Conservation (phyloP, 140 eudicot genomes). For the Stevia rebaudiana region DNA sequence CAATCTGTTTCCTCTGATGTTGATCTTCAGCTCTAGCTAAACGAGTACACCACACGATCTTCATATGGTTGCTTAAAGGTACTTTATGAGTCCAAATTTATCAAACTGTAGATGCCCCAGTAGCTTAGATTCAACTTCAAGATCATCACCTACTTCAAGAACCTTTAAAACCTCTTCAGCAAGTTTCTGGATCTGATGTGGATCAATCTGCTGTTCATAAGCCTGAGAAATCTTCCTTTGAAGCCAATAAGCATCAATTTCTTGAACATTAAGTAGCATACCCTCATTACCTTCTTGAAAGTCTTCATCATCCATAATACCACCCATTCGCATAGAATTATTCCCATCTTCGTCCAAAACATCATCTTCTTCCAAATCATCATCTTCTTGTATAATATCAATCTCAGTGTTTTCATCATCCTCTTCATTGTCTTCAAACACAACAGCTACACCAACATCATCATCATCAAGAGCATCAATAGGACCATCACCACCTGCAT, state of each 20-base stretch:
- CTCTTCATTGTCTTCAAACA: conserved; percentile 88
- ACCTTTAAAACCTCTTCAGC: conserved; percentile 86
- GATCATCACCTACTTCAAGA: conserved; percentile 85
- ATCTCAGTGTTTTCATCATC: conserved; percentile 87
- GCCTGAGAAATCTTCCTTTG: conserved; percentile 91
- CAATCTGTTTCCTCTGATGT: conserved; percentile 66
- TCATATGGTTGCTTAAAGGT: conserved; percentile 60
- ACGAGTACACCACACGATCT: conserved; percentile 97
- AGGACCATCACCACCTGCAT: conserved; percentile 50
- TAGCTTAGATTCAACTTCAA: conserved; percentile 72
- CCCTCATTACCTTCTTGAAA: conserved; percentile 63
- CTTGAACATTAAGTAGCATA: conserved; percentile 78
- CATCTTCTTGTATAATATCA: conserved; percentile 76
- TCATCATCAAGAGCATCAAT: conserved; percentile 61
- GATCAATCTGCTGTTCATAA: conserved; percentile 81
- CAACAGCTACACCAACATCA: conserved; percentile 89
- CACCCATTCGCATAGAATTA: conserved; percentile 89
- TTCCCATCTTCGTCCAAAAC: conserved; percentile 43
- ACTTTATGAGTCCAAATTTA: conserved; percentile 63
- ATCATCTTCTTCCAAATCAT: conserved; percentile 83
- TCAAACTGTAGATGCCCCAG: conserved; percentile 69
- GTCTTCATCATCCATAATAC: conserved; percentile 79
- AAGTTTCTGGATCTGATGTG: conserved; percentile 85
- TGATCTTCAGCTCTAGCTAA: conserved; percentile 90
- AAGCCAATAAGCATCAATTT: conserved; percentile 96